Percentiles rank a stretch among this genome's conserved stretches.
These are phyloP conservation scores for Pythium aquatile DNA, from an alignment of 352 stramenopile genomes.

Conservation along the genomic window DNA sequence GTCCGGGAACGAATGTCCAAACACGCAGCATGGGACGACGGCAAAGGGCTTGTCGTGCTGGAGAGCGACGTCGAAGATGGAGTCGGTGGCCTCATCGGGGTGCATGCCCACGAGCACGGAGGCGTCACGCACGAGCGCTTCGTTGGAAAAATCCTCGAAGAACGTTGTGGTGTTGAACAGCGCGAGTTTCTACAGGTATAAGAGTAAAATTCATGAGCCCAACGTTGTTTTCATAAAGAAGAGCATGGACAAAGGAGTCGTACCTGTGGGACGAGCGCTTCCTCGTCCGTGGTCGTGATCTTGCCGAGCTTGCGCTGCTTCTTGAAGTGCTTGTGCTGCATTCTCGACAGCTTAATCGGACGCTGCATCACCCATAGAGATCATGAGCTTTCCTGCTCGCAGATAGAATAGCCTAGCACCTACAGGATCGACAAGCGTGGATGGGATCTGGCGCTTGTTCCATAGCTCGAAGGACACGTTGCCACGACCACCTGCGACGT, in stretches of 20 bases:
- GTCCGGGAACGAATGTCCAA: constrained; percentile 88
- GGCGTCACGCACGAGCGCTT: constrained; percentile 58
- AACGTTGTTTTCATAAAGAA: too few species aligned
- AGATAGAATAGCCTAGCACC: not conserved
- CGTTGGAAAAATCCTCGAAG: constrained; percentile 43
- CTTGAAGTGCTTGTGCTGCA: constrained; percentile 72
- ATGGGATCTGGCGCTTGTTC: constrained; percentile 71
- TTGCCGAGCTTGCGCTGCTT: constrained; percentile 39
- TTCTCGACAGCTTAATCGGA: constrained; percentile 65
- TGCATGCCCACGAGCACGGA: constrained; percentile 93
- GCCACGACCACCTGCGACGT: constrained; percentile 79
- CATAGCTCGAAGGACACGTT: constrained; percentile 85
- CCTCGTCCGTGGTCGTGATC: not conserved
- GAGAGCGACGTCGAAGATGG: constrained; percentile 92
- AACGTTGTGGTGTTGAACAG: constrained; percentile 67
- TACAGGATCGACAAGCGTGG: constrained; percentile 81
- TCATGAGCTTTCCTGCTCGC: too few species aligned
- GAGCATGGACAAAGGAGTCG: too few species aligned
- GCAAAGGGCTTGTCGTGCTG: constrained; percentile 92
- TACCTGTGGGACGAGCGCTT: constrained; percentile 58
- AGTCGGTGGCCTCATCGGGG: constrained; percentile 94
- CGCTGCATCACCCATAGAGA: constrained; percentile 31
- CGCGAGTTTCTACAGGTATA: constrained; percentile 30
- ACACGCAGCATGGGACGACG: constrained; percentile 96
- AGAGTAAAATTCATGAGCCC: not conserved